Conservation (phyloP, 176 grass and related monocot species). For the Leersia perrieri region DNA sequence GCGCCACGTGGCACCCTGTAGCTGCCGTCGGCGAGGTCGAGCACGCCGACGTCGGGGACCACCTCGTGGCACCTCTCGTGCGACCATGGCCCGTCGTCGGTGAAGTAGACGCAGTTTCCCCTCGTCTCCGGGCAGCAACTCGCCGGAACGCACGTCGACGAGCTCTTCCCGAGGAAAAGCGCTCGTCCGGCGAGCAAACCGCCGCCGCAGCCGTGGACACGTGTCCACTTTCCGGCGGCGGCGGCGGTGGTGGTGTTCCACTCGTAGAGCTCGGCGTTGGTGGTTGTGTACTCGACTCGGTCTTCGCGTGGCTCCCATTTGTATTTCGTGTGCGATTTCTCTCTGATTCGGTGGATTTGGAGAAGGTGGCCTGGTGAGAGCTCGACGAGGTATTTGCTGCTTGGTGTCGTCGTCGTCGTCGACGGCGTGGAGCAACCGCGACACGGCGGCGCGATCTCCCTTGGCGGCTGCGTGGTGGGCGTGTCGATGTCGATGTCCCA, state of each 20-base stretch:
- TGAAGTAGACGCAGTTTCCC: slow-evolving; percentile 55
- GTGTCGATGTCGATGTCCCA: neutral
- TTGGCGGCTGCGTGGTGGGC: neutral
- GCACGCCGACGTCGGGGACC: slow-evolving; percentile 55
- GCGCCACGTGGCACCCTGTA: slow-evolving; percentile 31
- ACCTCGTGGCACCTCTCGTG: slow-evolving; percentile 54
- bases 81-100: slow-evolving; percentile 55
- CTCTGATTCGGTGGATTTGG: slow-evolving; percentile 39
- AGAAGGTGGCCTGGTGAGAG: slow-evolving; percentile 41
- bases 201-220: neutral
- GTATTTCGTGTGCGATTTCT: slow-evolving; percentile 12
- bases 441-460: slow-evolving; percentile 25
- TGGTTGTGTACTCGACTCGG: slow-evolving; percentile 48
- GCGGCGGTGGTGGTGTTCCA: neutral
- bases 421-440: slow-evolving; percentile 23
- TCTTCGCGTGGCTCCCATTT: slow-evolving; percentile 50
- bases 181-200: slow-evolving; percentile 16
- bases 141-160: slow-evolving; percentile 33
- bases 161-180: slow-evolving; percentile 58
- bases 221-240: neutral
- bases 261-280: slow-evolving; percentile 47
- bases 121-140: neutral
- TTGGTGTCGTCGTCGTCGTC: no score
- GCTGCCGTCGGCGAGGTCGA: slow-evolving; percentile 46
- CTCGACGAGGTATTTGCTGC: slow-evolving; percentile 62